Conservation (phyloP, 805 yeast genomes). For the Babjeviella inositovora region DNA sequence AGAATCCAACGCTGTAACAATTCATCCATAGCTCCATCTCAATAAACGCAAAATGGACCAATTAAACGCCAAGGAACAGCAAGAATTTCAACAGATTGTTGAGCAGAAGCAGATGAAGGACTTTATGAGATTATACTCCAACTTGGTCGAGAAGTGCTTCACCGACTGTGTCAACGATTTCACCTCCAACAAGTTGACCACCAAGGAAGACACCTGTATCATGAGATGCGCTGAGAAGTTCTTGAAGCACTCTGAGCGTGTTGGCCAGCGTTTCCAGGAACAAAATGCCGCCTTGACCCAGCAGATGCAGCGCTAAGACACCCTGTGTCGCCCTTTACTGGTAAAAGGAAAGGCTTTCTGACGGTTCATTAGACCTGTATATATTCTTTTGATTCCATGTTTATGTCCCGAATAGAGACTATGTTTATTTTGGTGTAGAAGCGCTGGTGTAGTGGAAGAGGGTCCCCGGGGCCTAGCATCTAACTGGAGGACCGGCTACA, state of each 20-base stretch:
- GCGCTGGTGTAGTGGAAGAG: background rate
- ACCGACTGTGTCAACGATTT: constrained; percentile 96
- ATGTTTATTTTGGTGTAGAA: background rate
- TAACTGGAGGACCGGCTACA: no score
- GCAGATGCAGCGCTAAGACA: no score
- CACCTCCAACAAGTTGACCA: constrained; percentile 77
- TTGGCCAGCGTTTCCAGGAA: constrained; percentile 97
- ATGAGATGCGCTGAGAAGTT: constrained; percentile 93
- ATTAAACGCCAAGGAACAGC: constrained; percentile 89
- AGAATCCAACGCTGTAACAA: constrained; percentile 15
- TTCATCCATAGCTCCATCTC: constrained; percentile 7
- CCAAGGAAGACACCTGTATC: constrained; percentile 76
- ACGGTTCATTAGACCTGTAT: no score
- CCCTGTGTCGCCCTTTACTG: no score
- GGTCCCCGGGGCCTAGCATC: no score
- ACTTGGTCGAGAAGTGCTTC: constrained; percentile 92
- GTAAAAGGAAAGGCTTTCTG: no score
- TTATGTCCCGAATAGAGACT: no score
- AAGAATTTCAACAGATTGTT: constrained; percentile 86
- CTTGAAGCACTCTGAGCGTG: constrained; percentile 95
- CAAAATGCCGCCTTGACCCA: no score
- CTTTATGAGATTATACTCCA: constrained; percentile 94
- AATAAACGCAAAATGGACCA: constrained; percentile 60
- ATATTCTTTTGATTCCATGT: no score
- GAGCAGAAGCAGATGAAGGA: constrained; percentile 98